These are phyloP conservation scores for Fusarium transvaalense DNA, from an alignment of 2,329 filamentous ascomycete genomes.

Conservation along the genomic window DNA sequence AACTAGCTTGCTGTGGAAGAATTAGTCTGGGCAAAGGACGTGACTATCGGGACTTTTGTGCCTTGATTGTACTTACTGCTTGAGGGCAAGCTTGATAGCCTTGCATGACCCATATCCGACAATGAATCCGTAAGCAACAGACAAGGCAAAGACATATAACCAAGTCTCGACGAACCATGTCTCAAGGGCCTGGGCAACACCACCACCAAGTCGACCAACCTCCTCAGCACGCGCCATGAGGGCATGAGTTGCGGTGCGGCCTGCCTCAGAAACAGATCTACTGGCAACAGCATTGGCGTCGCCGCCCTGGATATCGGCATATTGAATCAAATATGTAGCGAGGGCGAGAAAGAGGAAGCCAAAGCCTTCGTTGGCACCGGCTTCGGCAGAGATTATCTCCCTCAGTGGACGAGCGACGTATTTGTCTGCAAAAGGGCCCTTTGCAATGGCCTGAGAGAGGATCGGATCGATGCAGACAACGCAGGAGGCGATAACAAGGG, in stretches of 20 bases:
- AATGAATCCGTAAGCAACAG: constrained; percentile 64
- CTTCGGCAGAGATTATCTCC: constrained; percentile 73
- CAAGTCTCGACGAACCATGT: constrained; percentile 72
- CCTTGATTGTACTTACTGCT: constrained; percentile 48
- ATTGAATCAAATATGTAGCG: constrained; percentile 9
- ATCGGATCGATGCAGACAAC: constrained; percentile 67
- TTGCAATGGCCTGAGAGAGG: constrained; percentile 44
- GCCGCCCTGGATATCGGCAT: constrained; percentile 46
- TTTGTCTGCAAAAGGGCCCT: constrained; percentile 64
- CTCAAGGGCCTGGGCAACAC: constrained; percentile 63
- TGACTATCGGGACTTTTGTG: neutral
- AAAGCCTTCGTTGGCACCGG: constrained; percentile 72
- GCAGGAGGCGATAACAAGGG: constrained; percentile 70
- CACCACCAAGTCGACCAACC: constrained; percentile 65
- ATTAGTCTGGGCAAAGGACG: neutral
- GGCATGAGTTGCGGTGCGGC: neutral
- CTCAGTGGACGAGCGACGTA: constrained; percentile 68
- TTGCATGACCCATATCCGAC: constrained; percentile 61
- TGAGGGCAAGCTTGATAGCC: neutral
- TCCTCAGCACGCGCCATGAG: constrained; percentile 6
- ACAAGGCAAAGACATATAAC: constrained; percentile 68
- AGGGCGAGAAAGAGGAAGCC: constrained; percentile 70
- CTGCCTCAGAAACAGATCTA: neutral
- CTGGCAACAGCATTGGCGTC: neutral
- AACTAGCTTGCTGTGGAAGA: constrained; percentile 60